Evolutionary conservation across 345 rosid genomes (phyloP).

Genomic region (Gossypium ekmanianum): DNA sequence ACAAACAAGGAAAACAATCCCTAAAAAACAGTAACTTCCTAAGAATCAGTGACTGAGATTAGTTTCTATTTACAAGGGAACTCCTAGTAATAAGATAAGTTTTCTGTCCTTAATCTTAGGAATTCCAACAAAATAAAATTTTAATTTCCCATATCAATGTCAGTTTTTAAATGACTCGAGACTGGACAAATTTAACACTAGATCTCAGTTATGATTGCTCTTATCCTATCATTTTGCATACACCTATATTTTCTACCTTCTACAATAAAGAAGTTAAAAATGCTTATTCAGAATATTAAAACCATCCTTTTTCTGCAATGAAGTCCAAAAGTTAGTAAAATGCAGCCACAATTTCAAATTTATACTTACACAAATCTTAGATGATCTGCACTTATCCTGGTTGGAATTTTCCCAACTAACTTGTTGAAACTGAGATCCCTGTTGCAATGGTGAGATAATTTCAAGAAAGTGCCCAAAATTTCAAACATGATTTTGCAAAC

Average conservation of each 20-base stretch:
- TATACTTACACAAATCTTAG: slow-evolving; percentile 44
- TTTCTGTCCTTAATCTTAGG: too few species aligned
- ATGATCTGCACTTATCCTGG: slow-evolving; percentile 27
- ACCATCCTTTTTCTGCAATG: not conserved
- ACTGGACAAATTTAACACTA: not conserved
- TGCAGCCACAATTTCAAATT: slow-evolving; percentile 1
- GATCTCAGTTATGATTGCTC: not conserved
- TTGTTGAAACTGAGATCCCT: slow-evolving; percentile 72
- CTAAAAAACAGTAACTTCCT: too few species aligned
- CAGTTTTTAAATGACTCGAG: not conserved
- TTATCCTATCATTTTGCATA: not conserved
- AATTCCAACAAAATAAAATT: not conserved
- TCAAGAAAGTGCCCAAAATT: not conserved
- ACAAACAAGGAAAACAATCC: too few species aligned
- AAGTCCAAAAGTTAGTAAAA: not conserved
- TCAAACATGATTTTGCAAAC: slow-evolving; percentile 4
- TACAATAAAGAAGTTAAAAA: not conserved
- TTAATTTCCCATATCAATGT: not conserved
- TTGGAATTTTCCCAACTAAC: slow-evolving; percentile 45
- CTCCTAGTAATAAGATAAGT: too few species aligned
- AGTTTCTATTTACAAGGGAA: too few species aligned
- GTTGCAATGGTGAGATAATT: not conserved
- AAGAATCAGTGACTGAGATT: too few species aligned
- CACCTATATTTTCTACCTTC: slow-evolving; percentile 4
- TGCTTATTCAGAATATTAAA: not conserved